Evolutionary conservation across 1,284 basidiomycete species (phyloP), one percentile per base, ranked within the genome.

Genomic region (Trametes polyzona): DNA sequence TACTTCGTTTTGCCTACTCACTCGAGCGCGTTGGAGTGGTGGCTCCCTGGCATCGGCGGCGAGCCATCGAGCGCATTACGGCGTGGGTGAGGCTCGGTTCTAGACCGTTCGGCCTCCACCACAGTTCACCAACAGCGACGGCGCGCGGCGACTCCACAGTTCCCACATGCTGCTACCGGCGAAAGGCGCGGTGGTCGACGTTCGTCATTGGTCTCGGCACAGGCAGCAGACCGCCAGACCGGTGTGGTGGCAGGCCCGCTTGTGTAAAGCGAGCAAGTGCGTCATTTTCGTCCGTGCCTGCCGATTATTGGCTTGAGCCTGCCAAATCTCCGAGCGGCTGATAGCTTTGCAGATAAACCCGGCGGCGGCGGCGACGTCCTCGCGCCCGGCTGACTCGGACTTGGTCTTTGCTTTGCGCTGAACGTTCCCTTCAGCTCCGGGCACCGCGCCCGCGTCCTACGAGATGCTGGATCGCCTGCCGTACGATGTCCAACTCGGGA

Each of bases 201-300:
- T 24, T 51, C 61, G 61, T 62, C 61, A 62, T 62, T 51, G 57
- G 61, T 59, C 61, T 59, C 54, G 61, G 57, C 61, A 51, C 55
- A 26, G 43, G 50, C 26, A 27, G 32, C 39, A 35, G 17, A 23
- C 33, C n/a, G n/a, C n/a, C n/a, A n/a, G 43, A 37, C 58, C 42
- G 52, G 52, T 41, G 26, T 23, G 47, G 36, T 24, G 27, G 54
- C 51, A 59, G 26, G 47, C 8, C 47, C 40, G 29, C 43, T 37
- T 44, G 37, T 30, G 52, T 29, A 49, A 39, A 42, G 30, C 37
- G 44, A 42, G 14, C 27, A 12, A 19, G 40, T 56, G 58, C 55
- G 58, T 56, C 55, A 59, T 55, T 19, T 49, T 43, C 49, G 37
- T 27, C 42, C 47, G 52, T 39, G 52, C 52, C 47, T 43, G 16